Conservation (phyloP, 2,329 filamentous ascomycete genomes). For the Diaporthe ilicicola region DNA sequence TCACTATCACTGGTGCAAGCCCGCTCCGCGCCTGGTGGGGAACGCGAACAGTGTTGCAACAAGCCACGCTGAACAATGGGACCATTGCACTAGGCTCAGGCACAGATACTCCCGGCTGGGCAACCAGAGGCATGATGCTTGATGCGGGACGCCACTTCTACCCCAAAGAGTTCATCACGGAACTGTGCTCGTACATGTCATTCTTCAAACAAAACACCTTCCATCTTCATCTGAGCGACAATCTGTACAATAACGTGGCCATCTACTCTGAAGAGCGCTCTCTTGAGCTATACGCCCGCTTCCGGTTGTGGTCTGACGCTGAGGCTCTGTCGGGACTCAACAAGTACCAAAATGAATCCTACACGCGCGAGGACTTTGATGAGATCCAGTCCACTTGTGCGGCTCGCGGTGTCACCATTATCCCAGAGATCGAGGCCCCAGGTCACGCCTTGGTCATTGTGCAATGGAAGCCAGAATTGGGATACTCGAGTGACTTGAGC, state of each 20-base stretch:
- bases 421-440: conserved; percentile 68
- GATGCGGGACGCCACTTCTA: conserved; percentile 66
- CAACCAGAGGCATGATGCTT: conserved; percentile 57
- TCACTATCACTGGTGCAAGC: conserved; percentile 60
- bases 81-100: conserved; percentile 52
- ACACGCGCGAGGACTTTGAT: conserved; percentile 59
- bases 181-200: conserved; percentile 67
- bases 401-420: conserved; percentile 62
- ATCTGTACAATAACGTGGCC: conserved; percentile 58
- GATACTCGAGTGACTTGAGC: conserved; percentile 54
- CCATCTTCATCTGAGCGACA: conserved; percentile 67
- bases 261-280: conserved; percentile 56
- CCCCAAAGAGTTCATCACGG: conserved; percentile 59
- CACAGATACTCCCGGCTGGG: conserved; percentile 60
- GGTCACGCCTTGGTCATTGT: conserved; percentile 65
- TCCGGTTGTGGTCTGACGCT: conserved; percentile 61
- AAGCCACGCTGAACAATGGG: conserved; percentile 50
- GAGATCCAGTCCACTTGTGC: conserved; percentile 61
- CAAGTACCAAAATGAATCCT: conserved; percentile 62
- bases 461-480: conserved; percentile 67
- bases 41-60: conserved; percentile 63
- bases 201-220: conserved; percentile 70
- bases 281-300: conserved; percentile 61
- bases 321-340: conserved; percentile 57
- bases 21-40: conserved; percentile 67